Conservation (phyloP, 2,329 filamentous ascomycete genomes). For the Esteya vermicola region DNA sequence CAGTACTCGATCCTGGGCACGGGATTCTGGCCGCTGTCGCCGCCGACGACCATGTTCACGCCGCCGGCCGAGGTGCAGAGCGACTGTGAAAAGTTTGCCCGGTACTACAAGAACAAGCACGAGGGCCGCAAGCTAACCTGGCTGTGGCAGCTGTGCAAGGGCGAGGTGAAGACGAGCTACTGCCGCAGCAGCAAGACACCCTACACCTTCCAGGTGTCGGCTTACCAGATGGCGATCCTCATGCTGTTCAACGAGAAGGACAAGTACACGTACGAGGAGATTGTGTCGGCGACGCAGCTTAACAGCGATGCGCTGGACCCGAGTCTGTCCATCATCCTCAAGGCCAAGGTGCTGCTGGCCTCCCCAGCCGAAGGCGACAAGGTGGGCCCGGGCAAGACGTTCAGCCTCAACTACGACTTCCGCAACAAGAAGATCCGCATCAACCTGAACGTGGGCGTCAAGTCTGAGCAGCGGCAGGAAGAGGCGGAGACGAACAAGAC, state of each 20-base stretch:
- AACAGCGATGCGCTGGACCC: constrained; percentile 75
- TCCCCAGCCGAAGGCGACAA: constrained; percentile 61
- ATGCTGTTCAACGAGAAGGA: constrained; percentile 90
- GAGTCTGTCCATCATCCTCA: constrained; percentile 72
- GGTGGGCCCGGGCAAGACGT: constrained; percentile 62
- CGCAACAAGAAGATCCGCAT: constrained; percentile 98
- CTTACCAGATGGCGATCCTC: constrained; percentile 94
- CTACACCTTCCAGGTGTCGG: constrained; percentile 93
- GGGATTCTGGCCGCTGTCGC: constrained; percentile 88
- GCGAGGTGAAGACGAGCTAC: constrained; percentile 88
- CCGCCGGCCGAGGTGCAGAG: constrained; percentile 73
- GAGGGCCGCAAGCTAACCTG: constrained; percentile 92
- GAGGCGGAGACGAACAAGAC: constrained; percentile 97
- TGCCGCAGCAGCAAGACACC: constrained; percentile 79
- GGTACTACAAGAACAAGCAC: constrained; percentile 93
- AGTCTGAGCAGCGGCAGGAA: constrained; percentile 92
- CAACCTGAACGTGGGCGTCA: constrained; percentile 88
- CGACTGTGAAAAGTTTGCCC: constrained; percentile 78
- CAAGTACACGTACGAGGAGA: constrained; percentile 74
- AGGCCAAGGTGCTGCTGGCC: constrained; percentile 76
- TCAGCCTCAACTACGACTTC: constrained; percentile 83
- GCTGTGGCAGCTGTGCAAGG: constrained; percentile 97
- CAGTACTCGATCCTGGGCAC: constrained; percentile 89
- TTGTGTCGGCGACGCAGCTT: constrained; percentile 66
- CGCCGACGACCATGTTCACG: constrained; percentile 77